Evolutionary conservation across 306 rosid species (phyloP), one percentile per base, ranked within the genome.

Genomic region (Ochetophila trinervis): DNA sequence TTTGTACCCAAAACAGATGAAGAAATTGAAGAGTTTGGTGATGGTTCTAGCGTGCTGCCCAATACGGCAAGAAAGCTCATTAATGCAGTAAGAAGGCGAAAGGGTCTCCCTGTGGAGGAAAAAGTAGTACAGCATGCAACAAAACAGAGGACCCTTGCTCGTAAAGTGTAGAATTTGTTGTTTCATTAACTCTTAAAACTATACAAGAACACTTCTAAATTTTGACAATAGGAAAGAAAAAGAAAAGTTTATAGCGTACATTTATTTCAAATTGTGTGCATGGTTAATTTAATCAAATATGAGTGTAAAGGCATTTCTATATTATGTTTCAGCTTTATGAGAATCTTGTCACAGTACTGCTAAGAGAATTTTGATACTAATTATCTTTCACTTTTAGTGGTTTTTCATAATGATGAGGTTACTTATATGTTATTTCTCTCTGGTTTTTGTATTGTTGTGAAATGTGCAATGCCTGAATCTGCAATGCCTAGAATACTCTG

Each of bases 1-100:
- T 91, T 91, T 74, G 86, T 91, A 42, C 97, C 97, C 5, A 91
- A 83, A 77, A 87, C 96, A 18, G 92, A 92, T 70, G 95, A 89
- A 74, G 98, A 92, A 72, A 75, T 80, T 30, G 98, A 92, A 78
- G 98, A 92, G 85, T 87, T 87, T 74, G 96, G 98, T 56, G 95
- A 92, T 61, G 98, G 98, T 53, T 85, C 96, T 36, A 92, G 95
- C 13, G 92, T 92, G 79, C 95, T 85, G 56, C 96, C 83, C n/a
- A 87, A 91, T 59, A 87, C 86, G 7, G 96, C 98, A n/a, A 82
- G 98, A 77, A 91, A 91, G 78, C 85, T 89, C 62, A 83, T 91
- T 14, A 66, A 91, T 37, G 63, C 83, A 1, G 95, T 91, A 18
- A 87, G 95, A 71, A 66, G 96, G 47, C 82, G 85, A 4, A 91